phyloP scores from a whole-genome alignment of 192 early-diverging fungal species.

The Polychytrium aggregatum region DNA sequence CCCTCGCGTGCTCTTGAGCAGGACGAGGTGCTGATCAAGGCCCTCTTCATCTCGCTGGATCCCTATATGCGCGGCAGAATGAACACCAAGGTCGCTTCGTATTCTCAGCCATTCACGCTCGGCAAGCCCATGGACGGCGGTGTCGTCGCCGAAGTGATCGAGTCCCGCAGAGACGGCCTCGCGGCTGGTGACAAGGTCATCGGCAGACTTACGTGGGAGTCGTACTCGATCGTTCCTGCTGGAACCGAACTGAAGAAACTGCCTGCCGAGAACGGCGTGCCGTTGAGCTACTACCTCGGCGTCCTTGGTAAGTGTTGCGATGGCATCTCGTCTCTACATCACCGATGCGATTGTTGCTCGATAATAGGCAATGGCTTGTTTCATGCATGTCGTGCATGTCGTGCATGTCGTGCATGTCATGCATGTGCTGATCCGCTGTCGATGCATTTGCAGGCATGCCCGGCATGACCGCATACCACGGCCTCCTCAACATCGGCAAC shows the following conservation, averaged over 20 bases:
- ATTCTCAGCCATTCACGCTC: conserved; percentile 36
- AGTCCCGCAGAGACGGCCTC: conserved; percentile 46
- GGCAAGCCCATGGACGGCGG: conserved; percentile 51
- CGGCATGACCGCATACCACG: conserved; percentile 64
- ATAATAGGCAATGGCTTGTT: too few relatives aligned
- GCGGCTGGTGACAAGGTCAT: conserved; percentile 54
- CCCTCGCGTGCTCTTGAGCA: conserved; percentile 31
- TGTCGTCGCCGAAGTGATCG: conserved; percentile 53
- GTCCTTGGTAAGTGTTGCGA: conserved; percentile 43
- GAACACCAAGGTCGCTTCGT: conserved; percentile 25
- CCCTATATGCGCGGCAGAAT: conserved; percentile 68
- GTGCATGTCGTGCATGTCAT: too few relatives aligned
- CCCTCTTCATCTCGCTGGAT: conserved; percentile 59
- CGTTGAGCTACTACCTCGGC: conserved; percentile 48
- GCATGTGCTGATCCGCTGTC: not conserved
- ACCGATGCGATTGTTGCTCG: too few relatives aligned
- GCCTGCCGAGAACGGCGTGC: conserved; percentile 24
- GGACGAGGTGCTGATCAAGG: conserved; percentile 40
- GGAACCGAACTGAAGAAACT: conserved; percentile 19
- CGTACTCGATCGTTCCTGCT: conserved; percentile 32
- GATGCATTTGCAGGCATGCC: conserved; percentile 49
- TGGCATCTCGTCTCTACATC: conserved; percentile 1
- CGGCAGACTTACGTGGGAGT: conserved; percentile 44
- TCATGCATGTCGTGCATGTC: too few relatives aligned
- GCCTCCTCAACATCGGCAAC: conserved; percentile 49